phyloP scores from a whole-genome alignment of 2,329 filamentous ascomycete genomes.

The Dothistroma pini region DNA sequence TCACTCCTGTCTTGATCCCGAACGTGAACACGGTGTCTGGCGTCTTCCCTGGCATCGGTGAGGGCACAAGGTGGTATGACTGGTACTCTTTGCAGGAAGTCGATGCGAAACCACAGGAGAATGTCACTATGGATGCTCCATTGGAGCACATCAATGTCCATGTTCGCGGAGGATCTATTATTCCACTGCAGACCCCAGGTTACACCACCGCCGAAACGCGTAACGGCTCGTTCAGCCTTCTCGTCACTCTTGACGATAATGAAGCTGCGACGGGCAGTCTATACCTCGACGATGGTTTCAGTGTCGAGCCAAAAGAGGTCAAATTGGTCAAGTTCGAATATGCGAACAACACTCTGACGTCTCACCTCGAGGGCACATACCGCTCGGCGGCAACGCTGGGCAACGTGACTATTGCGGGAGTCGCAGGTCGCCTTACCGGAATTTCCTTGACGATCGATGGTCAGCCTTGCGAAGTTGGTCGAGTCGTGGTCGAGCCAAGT shows the following conservation, averaged over 20 bases:
- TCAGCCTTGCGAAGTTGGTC: conserved; percentile 4
- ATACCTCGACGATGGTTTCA: conserved; percentile 61
- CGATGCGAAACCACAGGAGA: conserved; percentile 41
- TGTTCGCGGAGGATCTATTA: conserved; percentile 22
- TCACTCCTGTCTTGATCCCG: conserved; percentile 62
- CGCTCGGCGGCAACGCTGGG: conserved; percentile 21
- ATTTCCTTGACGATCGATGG: not conserved
- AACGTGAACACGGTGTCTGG: conserved; percentile 59
- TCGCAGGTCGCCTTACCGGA: not conserved
- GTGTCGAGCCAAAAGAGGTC: conserved; percentile 53
- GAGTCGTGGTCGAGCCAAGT: conserved; percentile 1
- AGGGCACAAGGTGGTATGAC: conserved; percentile 65
- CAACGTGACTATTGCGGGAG: conserved; percentile 28
- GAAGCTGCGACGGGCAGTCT: conserved; percentile 9
- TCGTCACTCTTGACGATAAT: conserved; percentile 14
- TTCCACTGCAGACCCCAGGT: conserved; percentile 25
- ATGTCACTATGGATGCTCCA: conserved; percentile 27
- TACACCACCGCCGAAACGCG: conserved; percentile 20
- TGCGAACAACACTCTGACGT: conserved; percentile 16
- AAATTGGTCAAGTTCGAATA: conserved; percentile 45
- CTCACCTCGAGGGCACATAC: conserved; percentile 22
- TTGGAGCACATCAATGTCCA: conserved; percentile 28
- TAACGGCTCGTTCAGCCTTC: conserved; percentile 12
- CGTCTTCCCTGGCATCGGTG: conserved; percentile 62
- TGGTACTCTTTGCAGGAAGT: conserved; percentile 64